These are phyloP conservation scores for Penicillium fuscoglaucum DNA, from an alignment of 2,329 filamentous ascomycete species.

Conservation along the genomic window DNA sequence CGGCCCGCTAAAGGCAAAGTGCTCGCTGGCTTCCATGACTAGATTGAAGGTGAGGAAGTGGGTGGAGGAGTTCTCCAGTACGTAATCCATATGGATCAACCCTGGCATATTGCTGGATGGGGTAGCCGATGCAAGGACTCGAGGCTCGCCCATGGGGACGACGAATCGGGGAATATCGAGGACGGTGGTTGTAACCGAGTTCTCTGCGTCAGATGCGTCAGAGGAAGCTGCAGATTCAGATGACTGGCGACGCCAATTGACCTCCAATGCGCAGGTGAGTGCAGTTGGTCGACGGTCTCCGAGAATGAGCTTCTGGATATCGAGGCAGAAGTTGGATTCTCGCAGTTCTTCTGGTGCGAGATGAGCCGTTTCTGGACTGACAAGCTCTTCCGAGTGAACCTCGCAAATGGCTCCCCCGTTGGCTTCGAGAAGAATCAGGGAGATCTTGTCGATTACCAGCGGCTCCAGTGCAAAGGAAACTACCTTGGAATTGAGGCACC, in stretches of 20 bases:
- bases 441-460: conserved; percentile 63
- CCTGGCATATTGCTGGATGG: conserved; percentile 36
- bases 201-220: conserved; percentile 23
- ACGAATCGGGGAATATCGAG: conserved; percentile 78
- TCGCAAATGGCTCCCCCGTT: conserved; percentile 64
- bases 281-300: conserved; percentile 78
- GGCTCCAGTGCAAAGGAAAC: conserved; percentile 73
- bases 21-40: conserved; percentile 85
- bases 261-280: conserved; percentile 71
- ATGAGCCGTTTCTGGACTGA: conserved; percentile 33
- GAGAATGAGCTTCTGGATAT: conserved; percentile 72
- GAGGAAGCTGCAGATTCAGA: conserved; percentile 31
- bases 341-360: conserved; percentile 69
- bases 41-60: conserved; percentile 94
- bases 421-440: conserved; percentile 61
- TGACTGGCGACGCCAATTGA: conserved; percentile 70
- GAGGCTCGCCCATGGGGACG: conserved; percentile 79
- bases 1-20: conserved; percentile 88
- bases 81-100: conserved; percentile 59
- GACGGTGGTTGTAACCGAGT: conserved; percentile 60
- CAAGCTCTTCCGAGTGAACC: conserved; percentile 36
- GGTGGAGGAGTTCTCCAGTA: conserved; percentile 88
- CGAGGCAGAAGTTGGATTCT: conserved; percentile 70
- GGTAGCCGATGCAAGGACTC: conserved; percentile 64
- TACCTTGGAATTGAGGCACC: conserved; percentile 70